Evolutionary conservation across 768 basidiomycete species (phyloP).

Genomic region (Cyathus striatus): DNA sequence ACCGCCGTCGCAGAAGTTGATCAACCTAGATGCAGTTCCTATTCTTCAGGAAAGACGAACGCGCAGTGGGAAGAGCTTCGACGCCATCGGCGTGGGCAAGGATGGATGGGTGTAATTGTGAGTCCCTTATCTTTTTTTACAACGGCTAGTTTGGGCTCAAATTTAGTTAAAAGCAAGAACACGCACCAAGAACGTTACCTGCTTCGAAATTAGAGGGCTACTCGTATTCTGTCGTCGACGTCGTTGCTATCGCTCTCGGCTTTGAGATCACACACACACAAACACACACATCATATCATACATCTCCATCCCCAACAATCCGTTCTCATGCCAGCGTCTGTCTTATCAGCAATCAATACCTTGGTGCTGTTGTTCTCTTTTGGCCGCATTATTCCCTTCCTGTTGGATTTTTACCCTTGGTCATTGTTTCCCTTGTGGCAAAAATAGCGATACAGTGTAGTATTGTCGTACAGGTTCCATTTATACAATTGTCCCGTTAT

Average conservation of each 20-base stretch:
- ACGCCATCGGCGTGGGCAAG: slow-evolving; percentile 74
- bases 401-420: neutral
- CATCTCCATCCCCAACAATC: slow-evolving; percentile 9
- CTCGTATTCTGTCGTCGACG: slow-evolving; percentile 12
- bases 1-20: slow-evolving; percentile 72
- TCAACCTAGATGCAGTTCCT: slow-evolving; percentile 72
- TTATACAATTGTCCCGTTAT: no score
- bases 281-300: slow-evolving; percentile 10
- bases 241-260: slow-evolving; percentile 12
- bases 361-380: neutral
- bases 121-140: slow-evolving; percentile 26
- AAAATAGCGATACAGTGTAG: neutral
- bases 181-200: slow-evolving; percentile 17
- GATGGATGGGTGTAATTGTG: slow-evolving; percentile 70
- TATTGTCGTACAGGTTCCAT: neutral
- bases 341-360: no score
- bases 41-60: slow-evolving; percentile 70
- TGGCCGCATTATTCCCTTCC: neutral
- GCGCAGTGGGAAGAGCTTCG: slow-evolving; percentile 83
- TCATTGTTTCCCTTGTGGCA: neutral
- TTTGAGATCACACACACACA: slow-evolving; percentile 6
- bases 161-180: slow-evolving; percentile 17
- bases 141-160: slow-evolving; percentile 50
- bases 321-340: neutral
- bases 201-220: slow-evolving; percentile 14